A percentile compares a stretch with the other conserved stretches of the same genome.
These are phyloP conservation scores for Suhomyces bribrorum DNA, from an alignment of 1,139 yeast genomes.

Conservation along the genomic window DNA sequence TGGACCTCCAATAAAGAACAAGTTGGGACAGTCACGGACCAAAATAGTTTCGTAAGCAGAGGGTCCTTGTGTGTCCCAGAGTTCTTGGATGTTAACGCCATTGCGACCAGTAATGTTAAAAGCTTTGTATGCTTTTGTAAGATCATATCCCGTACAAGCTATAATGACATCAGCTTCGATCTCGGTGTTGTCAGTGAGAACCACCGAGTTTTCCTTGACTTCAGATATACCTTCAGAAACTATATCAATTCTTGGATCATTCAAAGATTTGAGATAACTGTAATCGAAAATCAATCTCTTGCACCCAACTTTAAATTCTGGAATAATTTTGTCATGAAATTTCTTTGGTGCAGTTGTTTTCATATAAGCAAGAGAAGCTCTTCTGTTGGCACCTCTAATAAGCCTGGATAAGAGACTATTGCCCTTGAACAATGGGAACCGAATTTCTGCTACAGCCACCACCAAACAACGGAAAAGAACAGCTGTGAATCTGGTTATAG, in stretches of 20 bases:
- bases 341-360: conserved; percentile 33
- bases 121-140: conserved; percentile 22
- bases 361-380: conserved; percentile 30
- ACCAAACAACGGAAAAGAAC: conserved; percentile 31
- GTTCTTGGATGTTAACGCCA: conserved; percentile 21
- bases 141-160: conserved; percentile 47
- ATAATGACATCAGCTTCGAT: conserved; percentile 44
- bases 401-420: conserved; percentile 27
- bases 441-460: conserved; percentile 33
- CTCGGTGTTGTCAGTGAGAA: conserved; percentile 31
- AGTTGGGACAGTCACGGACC: conserved; percentile 38
- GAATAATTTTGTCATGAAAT: conserved; percentile 35
- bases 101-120: conserved; percentile 30
- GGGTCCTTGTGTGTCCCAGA: conserved; percentile 36
- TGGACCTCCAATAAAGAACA: conserved; percentile 44
- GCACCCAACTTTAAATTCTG: conserved; percentile 46
- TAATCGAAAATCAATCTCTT: conserved; percentile 45
- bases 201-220: conserved; percentile 32
- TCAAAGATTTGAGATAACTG: conserved; percentile 35
- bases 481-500: conserved; percentile 31
- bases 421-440: conserved; percentile 42
- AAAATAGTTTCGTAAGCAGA: conserved; percentile 41
- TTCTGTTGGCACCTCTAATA: conserved; percentile 28
- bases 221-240: conserved; percentile 27
- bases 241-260: conserved; percentile 34